phyloP scores from a whole-genome alignment of 345 rosid genomes.

The Hibiscus trionum region DNA sequence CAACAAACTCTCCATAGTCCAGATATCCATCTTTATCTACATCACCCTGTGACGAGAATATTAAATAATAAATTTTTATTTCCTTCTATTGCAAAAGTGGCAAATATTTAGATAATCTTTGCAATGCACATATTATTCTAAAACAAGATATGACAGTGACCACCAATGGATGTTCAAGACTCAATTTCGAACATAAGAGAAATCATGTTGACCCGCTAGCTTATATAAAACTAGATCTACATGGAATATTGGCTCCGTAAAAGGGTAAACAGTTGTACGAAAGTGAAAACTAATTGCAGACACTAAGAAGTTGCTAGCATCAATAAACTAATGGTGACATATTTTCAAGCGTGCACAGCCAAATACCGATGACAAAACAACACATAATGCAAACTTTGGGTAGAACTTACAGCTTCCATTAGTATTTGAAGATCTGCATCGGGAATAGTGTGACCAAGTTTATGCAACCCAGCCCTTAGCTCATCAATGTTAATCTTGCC shows the following conservation, averaged over 20 bases:
- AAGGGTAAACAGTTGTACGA: no score
- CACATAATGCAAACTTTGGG: not conserved
- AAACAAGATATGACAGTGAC: not conserved
- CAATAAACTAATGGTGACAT: not conserved
- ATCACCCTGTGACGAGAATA: slow-evolving; percentile 57
- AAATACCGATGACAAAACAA: not conserved
- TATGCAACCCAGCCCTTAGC: slow-evolving; percentile 64
- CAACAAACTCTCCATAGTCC: slow-evolving; percentile 30
- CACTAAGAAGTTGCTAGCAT: not conserved
- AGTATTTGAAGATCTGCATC: slow-evolving; percentile 83
- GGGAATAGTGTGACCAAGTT: slow-evolving; percentile 67
- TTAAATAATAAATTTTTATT: not conserved
- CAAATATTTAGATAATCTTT: not conserved
- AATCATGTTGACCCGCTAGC: not conserved
- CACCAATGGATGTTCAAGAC: not conserved
- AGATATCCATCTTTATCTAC: slow-evolving; percentile 63
- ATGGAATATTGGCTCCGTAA: no score
- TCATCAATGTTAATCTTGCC: slow-evolving; percentile 88
- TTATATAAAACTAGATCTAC: no score
- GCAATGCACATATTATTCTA: not conserved
- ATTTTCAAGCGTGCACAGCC: not conserved
- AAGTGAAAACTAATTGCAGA: not conserved
- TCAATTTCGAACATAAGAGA: not conserved
- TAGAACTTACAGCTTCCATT: slow-evolving; percentile 84
- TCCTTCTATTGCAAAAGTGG: not conserved